Conservation (phyloP, 1,139 yeast species). For the Pneumocystis carinii region DNA sequence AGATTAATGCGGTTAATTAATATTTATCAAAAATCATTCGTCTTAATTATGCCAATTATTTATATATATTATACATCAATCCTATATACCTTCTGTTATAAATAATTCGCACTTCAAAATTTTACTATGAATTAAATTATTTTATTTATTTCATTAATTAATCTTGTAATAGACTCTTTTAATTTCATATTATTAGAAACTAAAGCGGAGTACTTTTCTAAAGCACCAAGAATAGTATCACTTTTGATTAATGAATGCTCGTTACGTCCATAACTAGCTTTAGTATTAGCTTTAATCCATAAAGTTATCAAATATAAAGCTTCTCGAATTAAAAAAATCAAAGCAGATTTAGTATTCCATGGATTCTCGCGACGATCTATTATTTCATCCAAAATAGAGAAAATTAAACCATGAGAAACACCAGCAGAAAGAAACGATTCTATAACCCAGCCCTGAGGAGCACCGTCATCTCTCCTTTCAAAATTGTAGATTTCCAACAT, state of each 20-base stretch:
- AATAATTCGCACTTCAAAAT: neutral
- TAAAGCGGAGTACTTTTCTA: neutral
- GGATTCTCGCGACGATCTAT: conserved; percentile 36
- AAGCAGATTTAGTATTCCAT: conserved; percentile 12
- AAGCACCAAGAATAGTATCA: neutral
- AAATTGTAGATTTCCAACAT: conserved; percentile 30
- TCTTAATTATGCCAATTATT: neutral
- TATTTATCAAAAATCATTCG: neutral
- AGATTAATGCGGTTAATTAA: neutral
- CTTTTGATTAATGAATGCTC: neutral
- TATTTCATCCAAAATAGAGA: conserved; percentile 49
- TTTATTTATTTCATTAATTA: neutral
- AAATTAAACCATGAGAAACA: conserved; percentile 52
- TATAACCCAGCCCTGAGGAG: conserved; percentile 39
- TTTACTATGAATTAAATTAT: neutral
- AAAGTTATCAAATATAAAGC: neutral
- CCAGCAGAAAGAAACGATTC: conserved; percentile 70
- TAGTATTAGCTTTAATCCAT: conserved; percentile 5
- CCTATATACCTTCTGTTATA: neutral
- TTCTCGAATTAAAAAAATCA: conserved; percentile 7
- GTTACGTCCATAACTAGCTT: conserved; percentile 4
- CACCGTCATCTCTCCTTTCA: conserved; percentile 27
- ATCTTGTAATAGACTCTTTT: neutral
- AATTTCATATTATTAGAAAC: neutral
- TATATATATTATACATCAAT: neutral